These are phyloP conservation scores for Hypoxylon sp. DNA, from an alignment of 2,329 filamentous ascomycete genomes.

Conservation along the genomic window DNA sequence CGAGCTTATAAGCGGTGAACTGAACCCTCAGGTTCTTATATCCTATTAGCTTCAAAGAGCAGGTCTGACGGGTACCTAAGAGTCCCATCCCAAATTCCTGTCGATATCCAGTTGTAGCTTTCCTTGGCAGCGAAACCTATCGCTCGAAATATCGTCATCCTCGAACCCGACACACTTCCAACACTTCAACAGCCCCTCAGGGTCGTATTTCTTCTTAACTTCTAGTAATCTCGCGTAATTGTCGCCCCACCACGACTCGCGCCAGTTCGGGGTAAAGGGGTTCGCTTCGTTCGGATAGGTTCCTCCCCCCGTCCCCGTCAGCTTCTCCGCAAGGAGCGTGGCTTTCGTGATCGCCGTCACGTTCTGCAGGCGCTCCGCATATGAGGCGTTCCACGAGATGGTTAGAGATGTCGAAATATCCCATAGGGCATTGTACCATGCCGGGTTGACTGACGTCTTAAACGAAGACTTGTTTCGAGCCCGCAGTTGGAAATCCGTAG, in stretches of 20 bases:
- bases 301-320: constrained; percentile 50
- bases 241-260: constrained; percentile 51
- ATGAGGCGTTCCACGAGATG: constrained; percentile 39
- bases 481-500: background rate
- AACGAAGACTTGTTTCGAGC: background rate
- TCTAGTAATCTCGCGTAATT: constrained; percentile 50
- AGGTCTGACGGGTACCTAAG: background rate
- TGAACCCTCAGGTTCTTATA: background rate
- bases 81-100: background rate
- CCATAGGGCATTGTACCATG: constrained; percentile 44
- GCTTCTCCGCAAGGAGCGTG: constrained; percentile 32
- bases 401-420: constrained; percentile 24
- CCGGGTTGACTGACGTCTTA: constrained; percentile 38
- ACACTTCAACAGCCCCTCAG: constrained; percentile 48
- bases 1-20: background rate
- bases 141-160: constrained; percentile 32
- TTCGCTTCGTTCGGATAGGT: constrained; percentile 57
- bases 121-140: constrained; percentile 34
- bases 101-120: constrained; percentile 34
- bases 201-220: constrained; percentile 52
- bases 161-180: constrained; percentile 45
- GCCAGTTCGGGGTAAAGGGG: constrained; percentile 51
- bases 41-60: background rate
- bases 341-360: constrained; percentile 32
- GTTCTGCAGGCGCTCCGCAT: constrained; percentile 35